Conservation (phyloP, 768 basidiomycete species). For the Lactarius sanguifluus region DNA sequence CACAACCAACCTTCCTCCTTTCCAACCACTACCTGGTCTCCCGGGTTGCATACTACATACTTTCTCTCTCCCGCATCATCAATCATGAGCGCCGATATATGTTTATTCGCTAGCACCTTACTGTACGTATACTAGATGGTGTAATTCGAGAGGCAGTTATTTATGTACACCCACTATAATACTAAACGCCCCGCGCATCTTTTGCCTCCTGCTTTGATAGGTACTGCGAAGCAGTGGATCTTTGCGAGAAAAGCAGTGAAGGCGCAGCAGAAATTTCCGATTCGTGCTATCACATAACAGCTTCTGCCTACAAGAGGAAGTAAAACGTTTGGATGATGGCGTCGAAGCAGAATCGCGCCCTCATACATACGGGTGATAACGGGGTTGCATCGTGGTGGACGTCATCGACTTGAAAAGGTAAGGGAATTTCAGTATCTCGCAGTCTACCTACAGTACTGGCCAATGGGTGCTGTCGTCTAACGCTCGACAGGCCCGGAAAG, state of each 20-base stretch:
- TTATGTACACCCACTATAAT: constrained; percentile 26
- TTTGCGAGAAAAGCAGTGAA: constrained; percentile 1
- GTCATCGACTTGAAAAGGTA: constrained; percentile 10
- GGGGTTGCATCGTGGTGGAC: constrained; percentile 21
- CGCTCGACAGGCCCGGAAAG: background rate
- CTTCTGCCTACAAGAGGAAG: background rate
- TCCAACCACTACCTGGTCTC: background rate
- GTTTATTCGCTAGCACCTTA: constrained; percentile 25
- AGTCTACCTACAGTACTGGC: background rate
- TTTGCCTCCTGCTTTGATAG: background rate
- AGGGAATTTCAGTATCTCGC: background rate
- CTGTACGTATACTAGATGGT: constrained; percentile 26
- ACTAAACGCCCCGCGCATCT: constrained; percentile 2
- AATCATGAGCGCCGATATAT: constrained; percentile 22
- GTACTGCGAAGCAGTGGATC: background rate
- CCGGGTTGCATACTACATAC: constrained; percentile 11
- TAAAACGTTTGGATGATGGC: background rate
- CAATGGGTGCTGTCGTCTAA: constrained; percentile 8
- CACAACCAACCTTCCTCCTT: background rate
- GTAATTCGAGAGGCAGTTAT: constrained; percentile 22
- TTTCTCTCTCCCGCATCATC: background rate
- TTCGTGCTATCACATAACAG: background rate
- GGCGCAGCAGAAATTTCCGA: background rate
- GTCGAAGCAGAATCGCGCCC: background rate
- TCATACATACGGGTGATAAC: background rate